A percentile compares a stretch with the other conserved stretches of the same genome.
Evolutionary conservation across 352 stramenopile species (phyloP).

Genomic region (Phytophthora vignae): DNA sequence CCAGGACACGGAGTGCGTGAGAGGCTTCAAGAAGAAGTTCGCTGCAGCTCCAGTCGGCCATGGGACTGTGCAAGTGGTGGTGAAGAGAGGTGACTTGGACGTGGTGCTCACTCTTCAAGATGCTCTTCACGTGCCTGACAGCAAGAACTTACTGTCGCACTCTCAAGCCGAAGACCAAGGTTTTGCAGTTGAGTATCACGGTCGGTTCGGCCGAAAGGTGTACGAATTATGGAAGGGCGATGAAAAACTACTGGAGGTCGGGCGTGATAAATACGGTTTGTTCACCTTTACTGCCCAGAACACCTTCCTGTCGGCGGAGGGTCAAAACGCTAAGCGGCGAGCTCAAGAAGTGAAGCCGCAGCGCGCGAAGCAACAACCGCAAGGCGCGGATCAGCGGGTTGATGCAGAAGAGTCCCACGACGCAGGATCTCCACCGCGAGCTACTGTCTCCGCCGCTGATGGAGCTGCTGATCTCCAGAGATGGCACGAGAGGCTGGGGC

Average conservation of each 20-base stretch:
- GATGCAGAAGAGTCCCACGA: no score
- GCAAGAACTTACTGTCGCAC: constrained; percentile 11
- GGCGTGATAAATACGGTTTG: constrained; percentile 6
- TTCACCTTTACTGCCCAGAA: constrained; percentile 12
- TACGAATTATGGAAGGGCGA: constrained; percentile 9
- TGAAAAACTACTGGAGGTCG: constrained; percentile 2
- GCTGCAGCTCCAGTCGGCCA: background rate
- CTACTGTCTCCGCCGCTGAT: constrained; percentile 1
- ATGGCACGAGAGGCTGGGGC: constrained; percentile 2
- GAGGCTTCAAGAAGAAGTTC: constrained; percentile 14
- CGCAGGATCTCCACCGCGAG: background rate
- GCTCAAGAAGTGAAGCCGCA: background rate
- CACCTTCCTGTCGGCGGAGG: background rate
- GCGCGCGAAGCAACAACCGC: no score
- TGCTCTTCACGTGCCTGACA: background rate
- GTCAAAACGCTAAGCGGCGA: background rate
- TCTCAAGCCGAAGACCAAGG: constrained; percentile 19
- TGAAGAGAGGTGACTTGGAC: background rate
- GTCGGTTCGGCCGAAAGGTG: background rate
- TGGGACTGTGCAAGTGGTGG: constrained; percentile 6
- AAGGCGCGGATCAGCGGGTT: no score
- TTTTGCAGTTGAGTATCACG: constrained; percentile 11
- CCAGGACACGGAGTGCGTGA: background rate
- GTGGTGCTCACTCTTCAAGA: constrained; percentile 3
- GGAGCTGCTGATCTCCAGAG: constrained; percentile 6